A percentile compares a stretch with the other conserved stretches of the same genome.
These are phyloP conservation scores for Cnidoscolus chayamansa DNA, from an alignment of 441 rosid genomes.

Conservation along the genomic window DNA sequence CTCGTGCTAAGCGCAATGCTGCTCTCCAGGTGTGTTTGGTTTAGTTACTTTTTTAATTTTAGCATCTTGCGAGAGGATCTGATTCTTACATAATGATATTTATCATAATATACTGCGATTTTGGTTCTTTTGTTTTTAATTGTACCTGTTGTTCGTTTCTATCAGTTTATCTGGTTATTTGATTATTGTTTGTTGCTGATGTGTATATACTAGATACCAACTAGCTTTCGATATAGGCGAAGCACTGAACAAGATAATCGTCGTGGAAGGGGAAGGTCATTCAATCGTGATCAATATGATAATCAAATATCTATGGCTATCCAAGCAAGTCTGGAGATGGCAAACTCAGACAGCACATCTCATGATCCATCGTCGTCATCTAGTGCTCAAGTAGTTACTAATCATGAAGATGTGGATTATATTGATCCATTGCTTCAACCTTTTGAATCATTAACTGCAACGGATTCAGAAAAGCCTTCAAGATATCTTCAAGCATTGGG, in stretches of 20 bases:
- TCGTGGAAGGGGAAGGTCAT: slow-evolving; percentile 68
- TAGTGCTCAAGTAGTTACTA: slow-evolving; percentile 38
- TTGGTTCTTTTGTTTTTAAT: not conserved
- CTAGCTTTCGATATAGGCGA: slow-evolving; percentile 76
- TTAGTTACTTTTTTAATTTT: slow-evolving; percentile 15
- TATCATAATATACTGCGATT: not conserved
- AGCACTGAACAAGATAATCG: slow-evolving; percentile 66
- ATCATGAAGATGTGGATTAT: slow-evolving; percentile 38
- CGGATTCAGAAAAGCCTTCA: slow-evolving; percentile 58
- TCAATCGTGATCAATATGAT: slow-evolving; percentile 63
- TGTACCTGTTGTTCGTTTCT: not conserved
- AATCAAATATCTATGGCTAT: slow-evolving; percentile 64
- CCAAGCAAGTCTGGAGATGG: slow-evolving; percentile 59
- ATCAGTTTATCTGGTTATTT: slow-evolving; percentile 8
- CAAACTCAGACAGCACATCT: slow-evolving; percentile 39
- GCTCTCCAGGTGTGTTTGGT: slow-evolving; percentile 65
- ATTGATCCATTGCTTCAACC: slow-evolving; percentile 59
- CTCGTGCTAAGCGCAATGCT: slow-evolving; percentile 85
- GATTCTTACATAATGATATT: not conserved
- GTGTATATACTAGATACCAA: slow-evolving; percentile 58
- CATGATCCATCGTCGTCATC: slow-evolving; percentile 54
- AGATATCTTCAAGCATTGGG: slow-evolving; percentile 87
- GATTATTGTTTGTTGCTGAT: slow-evolving; percentile 7
- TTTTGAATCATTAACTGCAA: slow-evolving; percentile 54
- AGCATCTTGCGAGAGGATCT: not conserved